Evolutionary conservation across 2,329 filamentous ascomycete species (phyloP), one percentile per base, ranked within the genome.

Genomic region (Pseudocercospora eumusae): DNA sequence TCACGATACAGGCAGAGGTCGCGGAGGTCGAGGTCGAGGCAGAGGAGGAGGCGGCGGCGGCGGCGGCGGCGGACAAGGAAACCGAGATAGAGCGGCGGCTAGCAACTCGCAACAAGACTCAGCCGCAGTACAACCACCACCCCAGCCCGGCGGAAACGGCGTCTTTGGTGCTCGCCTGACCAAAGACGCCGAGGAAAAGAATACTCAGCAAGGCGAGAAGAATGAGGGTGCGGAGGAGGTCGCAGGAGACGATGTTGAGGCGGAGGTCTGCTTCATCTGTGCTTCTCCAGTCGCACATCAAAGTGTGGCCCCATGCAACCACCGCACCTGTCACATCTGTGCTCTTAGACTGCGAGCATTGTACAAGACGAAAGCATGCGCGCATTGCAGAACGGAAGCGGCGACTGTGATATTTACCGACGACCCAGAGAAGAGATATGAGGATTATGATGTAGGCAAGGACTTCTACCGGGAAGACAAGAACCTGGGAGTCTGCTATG

Each of bases 261-360:
- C 83, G 25, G 92, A 97, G 65, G 85, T 97, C 64, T 99, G 95
- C 84, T 98, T 98, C 78, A 99, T 99, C 73, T 99, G 95, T 78
- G 93, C 95, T 60, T 96, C 93, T 67, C 86, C 88, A 1, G 88
- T 99, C 53, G 86, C 90, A 54, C 92, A 98, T 79, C 88, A 91
- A 70, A 90, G 93, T 9, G 87, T 99, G 67, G 88, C 93, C 31
- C 93, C 95, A 20, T 99, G 95, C 79, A 98, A 97, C 76, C 95
- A 99, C 78, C 86, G 91, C 61, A 97, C 93, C 54, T 99, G 95
- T 75, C 95, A 99, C 78, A 96, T 98, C 67, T 99, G 95, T 76
- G 89, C 92, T 9, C 80, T 99, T 69, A 86, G 95, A 63, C 86
- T 98, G 85, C 86, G 95, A 70, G 95, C 93, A 0, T 80, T 99